Evolutionary conservation across 2,329 filamentous ascomycete genomes (phyloP), one percentile per base, ranked within the genome.

Genomic region (Aspergillus spinulosporus): DNA sequence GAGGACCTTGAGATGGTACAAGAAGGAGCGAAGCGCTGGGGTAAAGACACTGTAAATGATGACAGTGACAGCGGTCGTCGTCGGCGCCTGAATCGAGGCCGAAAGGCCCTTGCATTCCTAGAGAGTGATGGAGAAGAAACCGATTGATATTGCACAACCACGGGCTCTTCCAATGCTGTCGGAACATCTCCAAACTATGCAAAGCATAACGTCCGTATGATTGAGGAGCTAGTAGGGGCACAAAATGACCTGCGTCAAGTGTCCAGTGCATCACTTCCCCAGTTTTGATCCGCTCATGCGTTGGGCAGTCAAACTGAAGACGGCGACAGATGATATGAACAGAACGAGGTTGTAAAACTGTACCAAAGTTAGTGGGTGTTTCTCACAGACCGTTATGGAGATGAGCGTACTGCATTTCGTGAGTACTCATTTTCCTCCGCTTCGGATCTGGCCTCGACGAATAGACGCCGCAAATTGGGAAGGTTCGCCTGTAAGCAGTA

Each of bases 261-360:
- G 12, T 47, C 21, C 15, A n/a, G 40, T 51, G 34, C 49, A 55
- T 73, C 62, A 74, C 68, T 69, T 74, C 40, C 66, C 63, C 15
- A 68, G 57, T 58, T 74, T 76, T 49, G 68, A 68, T 28, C 74
- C 74, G 59, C 80, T 81, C 82, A 97, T 89, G 64, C 88, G 88
- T 70, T 99, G 94, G 29, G 93, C 94, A 59, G 94, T 87, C 58
- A 99, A 78, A 72, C 93, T 96, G 78, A 97, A 97, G 58, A 96
- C 86, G 5, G 93, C 92, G 26, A 99, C 89, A 0, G 94, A 97
- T 26, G 92, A 94, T 81, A 99, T 93, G 78, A 97, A 99, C 2
- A 97, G 80, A 1, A 97, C 92, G 0, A 96, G 85, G 68, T 99
- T 97, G 77, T 99, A 99, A 74, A 99, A 99, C 94, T 74, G 48